Conservation (phyloP, 1,284 basidiomycete genomes). For the Pseudozyma thailandica region DNA sequence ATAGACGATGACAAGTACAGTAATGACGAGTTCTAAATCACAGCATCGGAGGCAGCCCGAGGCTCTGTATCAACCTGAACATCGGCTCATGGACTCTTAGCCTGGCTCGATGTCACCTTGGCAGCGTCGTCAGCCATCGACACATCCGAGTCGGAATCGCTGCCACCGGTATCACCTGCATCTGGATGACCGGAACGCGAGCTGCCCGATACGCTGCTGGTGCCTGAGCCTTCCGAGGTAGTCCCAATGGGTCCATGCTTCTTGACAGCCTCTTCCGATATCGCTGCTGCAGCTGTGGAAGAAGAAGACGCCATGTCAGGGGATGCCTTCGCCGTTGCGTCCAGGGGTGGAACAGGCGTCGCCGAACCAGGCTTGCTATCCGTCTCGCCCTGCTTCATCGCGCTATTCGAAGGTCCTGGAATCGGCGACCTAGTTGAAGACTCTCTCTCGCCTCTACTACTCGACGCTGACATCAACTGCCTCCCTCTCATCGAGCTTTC, state of each 20-base stretch:
- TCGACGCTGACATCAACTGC: conserved; percentile 8
- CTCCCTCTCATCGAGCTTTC: conserved; percentile 28
- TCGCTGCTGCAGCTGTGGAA: not conserved
- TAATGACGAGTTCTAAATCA: too few relatives aligned
- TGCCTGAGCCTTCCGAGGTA: conserved; percentile 24
- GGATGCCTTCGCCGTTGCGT: not conserved
- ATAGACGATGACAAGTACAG: too few relatives aligned
- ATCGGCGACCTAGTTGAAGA: conserved; percentile 20
- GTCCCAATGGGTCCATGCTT: not conserved
- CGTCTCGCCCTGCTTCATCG: not conserved
- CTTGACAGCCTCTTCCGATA: not conserved
- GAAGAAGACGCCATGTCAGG: not conserved
- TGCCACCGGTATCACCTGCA: conserved; percentile 23
- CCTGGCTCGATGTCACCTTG: not conserved
- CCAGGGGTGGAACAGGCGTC: not conserved
- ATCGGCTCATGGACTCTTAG: too few relatives aligned
- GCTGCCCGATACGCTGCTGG: conserved; percentile 33
- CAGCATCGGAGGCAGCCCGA: too few relatives aligned
- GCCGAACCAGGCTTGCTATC: conserved; percentile 13
- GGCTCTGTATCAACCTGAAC: too few relatives aligned
- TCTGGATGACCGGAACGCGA: conserved; percentile 26
- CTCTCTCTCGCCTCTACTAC: conserved; percentile 15
- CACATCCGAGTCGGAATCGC: conserved; percentile 30
- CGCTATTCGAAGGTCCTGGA: not conserved
- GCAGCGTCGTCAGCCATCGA: conserved; percentile 7